These are phyloP conservation scores for Trichoderma sp. DNA, from an alignment of 2,329 filamentous ascomycete genomes.

Conservation along the genomic window DNA sequence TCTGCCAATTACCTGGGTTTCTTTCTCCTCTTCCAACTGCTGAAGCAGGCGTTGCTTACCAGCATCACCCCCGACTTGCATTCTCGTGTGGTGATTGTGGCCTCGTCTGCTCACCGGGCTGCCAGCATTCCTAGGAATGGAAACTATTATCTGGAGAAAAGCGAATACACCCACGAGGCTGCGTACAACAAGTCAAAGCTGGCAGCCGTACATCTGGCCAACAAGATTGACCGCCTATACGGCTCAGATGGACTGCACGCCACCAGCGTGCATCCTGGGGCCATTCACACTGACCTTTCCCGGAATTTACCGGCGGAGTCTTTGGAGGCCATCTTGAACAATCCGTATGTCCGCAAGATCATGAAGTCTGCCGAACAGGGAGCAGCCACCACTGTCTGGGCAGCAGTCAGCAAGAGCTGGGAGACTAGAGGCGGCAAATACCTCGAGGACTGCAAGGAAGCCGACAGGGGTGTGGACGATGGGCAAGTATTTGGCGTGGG, in stretches of 20 bases:
- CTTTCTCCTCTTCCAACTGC: neutral
- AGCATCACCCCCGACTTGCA: neutral
- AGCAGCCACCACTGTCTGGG: neutral
- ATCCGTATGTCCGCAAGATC: neutral
- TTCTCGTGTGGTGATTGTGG: neutral
- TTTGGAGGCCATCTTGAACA: neutral
- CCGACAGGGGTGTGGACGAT: neutral
- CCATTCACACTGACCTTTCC: neutral
- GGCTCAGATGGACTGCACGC: neutral
- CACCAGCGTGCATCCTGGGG: neutral
- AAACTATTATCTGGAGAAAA: neutral
- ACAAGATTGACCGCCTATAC: neutral
- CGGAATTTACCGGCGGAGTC: neutral
- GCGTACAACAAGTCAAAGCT: neutral
- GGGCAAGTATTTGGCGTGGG: neutral
- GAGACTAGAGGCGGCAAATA: neutral
- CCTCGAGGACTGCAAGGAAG: neutral
- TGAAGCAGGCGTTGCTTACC: neutral
- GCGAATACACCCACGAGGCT: neutral
- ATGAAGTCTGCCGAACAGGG: neutral
- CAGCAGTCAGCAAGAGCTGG: neutral
- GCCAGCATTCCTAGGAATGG: neutral
- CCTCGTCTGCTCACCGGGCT: neutral
- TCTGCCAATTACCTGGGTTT: neutral
- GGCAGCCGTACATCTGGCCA: neutral